Evolutionary conservation across 1,284 basidiomycete species (phyloP), one percentile per base, ranked within the genome.

Genomic region (Cryptococcus neoformans): DNA sequence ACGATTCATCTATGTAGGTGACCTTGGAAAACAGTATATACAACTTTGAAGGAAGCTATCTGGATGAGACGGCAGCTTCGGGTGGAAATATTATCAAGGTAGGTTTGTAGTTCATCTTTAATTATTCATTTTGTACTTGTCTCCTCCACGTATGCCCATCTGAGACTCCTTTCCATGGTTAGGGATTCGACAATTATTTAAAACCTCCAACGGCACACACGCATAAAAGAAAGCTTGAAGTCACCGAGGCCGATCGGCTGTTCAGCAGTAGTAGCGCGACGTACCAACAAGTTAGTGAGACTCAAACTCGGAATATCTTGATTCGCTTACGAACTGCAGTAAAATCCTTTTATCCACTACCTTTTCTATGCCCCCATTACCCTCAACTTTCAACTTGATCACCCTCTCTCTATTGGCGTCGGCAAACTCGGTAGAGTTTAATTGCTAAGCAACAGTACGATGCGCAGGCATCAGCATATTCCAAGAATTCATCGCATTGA

Each of bases 131-230:
- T 21, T 11, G 4, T 28, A 28, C 28, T 4, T 28, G 28, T 28
- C 28, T 28, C 4, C 14, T 14, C 16, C 9, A 34, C 28, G 14
- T 51, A 14, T 11, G 2, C 44, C 6, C 38, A 14, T 6, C 28
- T 28, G 28, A 3, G 28, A 28, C 28, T 28, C 28, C 28, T 28
- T 4, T 28, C 28, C 28, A 28, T 28, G 28, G 28, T 37, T 52
- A 80, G 69, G 80, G 80, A 6, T 81, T 79, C 56, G 79, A 80
- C 61, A 75, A 73, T 52, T 80, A 80, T 63, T 73, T 80, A 40
- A 80, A 81, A 62, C 74, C 78, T 1, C 74, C 75, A 2, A 62
- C 69, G 4, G 55, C 67, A 0, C 64, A 65, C 39, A 54, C 66
- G 14, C 74, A 67, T 50, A 72, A 73, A 63, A 77, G 75, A 65